Base-by-base conservation (phyloP, 192 early-diverging fungal genomes). In the Umbelopsis vinacea region DNA sequence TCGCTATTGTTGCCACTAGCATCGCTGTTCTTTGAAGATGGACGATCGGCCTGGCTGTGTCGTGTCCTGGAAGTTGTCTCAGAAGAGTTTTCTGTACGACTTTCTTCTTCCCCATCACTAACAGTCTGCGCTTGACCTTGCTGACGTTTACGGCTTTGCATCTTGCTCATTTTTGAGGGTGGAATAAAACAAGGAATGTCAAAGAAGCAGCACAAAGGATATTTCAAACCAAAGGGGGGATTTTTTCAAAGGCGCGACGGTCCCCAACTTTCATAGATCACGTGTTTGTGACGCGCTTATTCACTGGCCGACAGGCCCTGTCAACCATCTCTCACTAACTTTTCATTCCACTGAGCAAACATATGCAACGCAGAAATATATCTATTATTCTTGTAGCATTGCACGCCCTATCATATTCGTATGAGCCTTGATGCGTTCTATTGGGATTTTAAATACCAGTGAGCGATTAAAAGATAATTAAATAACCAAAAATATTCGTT, bases 131-230 rank as follows among this genome's bases (percentile, higher is more conserved):
- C 33, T 37, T 63, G 29, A 38, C 57, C 57, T 17, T 63, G 26
- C 15, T 50, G 48, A 50, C 57, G 57, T 63, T 33, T 63, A 63
- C 57, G 57, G 57, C 57, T 22, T 63, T 63, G 57, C 26, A 63
- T 35, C 17, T 63, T 37, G 57, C 57, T 63, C 57, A 63, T 63
- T 35, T n/a, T 19, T 63, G 15, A 3, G 11, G 48, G 48, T 50
- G 15, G 17, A 17, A 6, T 50, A 3, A 50, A 50, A 50, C 1
- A 50, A 50, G n/a, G 4, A 50, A 5, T 37, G 33, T 38, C 19
- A 37, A 14, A 37, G 57, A n/a, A 57, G 23, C 4, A 63, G 26
- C 33, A 29, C 54, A 35, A 63, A 63, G 57, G 33, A 63, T 37
- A 37, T 63, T 63, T 29, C 24, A 19, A 63, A 35, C 11, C 29